These are phyloP conservation scores for Colletotrichum cordylinicola DNA, from an alignment of 2,329 filamentous ascomycete genomes.

Conservation along the genomic window DNA sequence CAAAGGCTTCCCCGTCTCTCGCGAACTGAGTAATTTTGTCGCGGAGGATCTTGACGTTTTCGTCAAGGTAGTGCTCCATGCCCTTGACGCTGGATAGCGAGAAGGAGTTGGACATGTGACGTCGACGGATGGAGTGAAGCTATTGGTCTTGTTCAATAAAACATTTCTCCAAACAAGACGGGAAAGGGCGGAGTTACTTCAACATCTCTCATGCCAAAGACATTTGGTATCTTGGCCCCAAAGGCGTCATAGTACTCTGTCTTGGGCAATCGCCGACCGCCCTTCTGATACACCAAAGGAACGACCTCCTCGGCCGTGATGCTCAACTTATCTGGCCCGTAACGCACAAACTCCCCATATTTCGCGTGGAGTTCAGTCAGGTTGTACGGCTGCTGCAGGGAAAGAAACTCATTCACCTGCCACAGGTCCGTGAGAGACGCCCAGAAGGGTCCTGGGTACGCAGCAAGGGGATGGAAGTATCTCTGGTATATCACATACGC, in stretches of 20 bases:
- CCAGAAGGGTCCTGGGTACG: not conserved
- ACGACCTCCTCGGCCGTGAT: constrained; percentile 13
- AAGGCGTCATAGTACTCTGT: constrained; percentile 10
- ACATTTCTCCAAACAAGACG: fast-evolving
- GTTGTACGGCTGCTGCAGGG: constrained; percentile 5
- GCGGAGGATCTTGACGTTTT: constrained; percentile 32
- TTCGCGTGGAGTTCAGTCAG: not conserved
- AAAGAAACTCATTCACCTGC: constrained; percentile 9
- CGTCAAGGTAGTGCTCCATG: constrained; percentile 38
- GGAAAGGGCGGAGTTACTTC: not conserved
- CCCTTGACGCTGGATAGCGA: constrained; percentile 30
- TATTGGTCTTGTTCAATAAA: not conserved
- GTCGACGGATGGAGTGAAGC: not conserved
- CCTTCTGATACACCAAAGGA: constrained; percentile 6
- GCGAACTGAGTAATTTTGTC: constrained; percentile 24
- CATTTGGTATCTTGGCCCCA: not conserved
- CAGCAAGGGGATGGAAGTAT: not conserved
- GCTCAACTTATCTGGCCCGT: constrained; percentile 6
- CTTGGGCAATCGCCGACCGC: constrained; percentile 7
- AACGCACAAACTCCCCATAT: constrained; percentile 1
- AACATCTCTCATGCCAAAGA: constrained; percentile 1
- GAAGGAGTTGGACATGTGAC: constrained; percentile 10
- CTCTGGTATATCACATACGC: not conserved
- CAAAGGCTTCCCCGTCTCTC: constrained; percentile 25
- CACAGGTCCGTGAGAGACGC: constrained; percentile 1